Conservation (phyloP, 108 stramenopile genomes). For the Nannochloropsis gaditana region DNA sequence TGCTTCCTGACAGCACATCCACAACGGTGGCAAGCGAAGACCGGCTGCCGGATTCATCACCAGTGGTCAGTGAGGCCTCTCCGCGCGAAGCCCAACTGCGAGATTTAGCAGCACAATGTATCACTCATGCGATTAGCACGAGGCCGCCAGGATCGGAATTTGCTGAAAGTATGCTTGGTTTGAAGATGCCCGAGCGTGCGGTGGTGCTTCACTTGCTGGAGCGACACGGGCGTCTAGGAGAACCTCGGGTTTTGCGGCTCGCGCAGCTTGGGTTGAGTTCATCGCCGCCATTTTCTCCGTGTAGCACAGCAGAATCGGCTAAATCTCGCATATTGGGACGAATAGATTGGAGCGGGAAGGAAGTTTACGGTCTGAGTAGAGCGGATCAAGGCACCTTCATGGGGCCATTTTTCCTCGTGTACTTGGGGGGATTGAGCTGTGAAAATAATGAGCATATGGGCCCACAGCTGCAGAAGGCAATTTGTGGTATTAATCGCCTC, state of each 20-base stretch:
- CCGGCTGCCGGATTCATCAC: no score
- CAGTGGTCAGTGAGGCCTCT: neutral
- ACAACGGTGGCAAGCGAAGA: neutral
- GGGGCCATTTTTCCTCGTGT: neutral
- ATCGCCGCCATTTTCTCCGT: neutral
- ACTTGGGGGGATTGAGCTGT: conserved; percentile 8
- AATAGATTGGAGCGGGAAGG: conserved; percentile 12
- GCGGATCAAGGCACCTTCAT: neutral
- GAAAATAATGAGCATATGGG: neutral
- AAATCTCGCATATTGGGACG: neutral
- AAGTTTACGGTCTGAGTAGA: neutral
- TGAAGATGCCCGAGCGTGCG: neutral
- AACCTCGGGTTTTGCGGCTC: neutral
- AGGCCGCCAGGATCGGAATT: neutral
- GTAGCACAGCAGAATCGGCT: neutral
- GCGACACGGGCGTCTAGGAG: neutral
- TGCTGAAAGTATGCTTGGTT: neutral
- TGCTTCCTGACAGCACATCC: neutral
- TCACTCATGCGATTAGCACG: neutral
- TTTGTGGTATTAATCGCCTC: neutral
- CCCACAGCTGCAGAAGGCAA: neutral
- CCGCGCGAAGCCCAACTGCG: conserved; percentile 4
- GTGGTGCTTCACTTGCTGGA: neutral
- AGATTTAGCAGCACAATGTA: conserved; percentile 17
- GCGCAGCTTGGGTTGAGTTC: neutral